phyloP scores from a whole-genome alignment of 2,329 filamentous ascomycete genomes.

The Rachicladosporium sp. region DNA sequence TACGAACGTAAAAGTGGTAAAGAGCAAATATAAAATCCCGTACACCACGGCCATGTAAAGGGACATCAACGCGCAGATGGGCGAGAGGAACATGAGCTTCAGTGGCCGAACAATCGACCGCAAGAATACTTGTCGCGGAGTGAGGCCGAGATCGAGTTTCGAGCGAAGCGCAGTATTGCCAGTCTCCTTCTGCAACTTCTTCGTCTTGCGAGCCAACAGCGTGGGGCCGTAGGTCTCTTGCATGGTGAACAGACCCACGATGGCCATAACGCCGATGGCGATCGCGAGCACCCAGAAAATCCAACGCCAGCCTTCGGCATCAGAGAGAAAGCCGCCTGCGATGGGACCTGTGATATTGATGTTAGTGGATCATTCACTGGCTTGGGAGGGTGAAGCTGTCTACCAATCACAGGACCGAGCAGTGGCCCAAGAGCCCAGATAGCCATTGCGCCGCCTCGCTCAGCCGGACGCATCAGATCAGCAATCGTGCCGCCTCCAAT shows the following conservation, averaged over 20 bases:
- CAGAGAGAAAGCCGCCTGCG: slow-evolving; percentile 17
- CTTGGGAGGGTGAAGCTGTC: not conserved
- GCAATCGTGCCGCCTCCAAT: slow-evolving; percentile 30
- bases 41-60: slow-evolving; percentile 22
- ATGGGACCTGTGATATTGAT: slow-evolving; percentile 9
- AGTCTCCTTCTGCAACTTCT: slow-evolving; percentile 34
- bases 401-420: slow-evolving; percentile 12
- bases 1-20: slow-evolving; percentile 40
- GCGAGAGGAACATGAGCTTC: slow-evolving; percentile 23
- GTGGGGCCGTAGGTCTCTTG: slow-evolving; percentile 39
- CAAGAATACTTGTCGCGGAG: slow-evolving; percentile 29
- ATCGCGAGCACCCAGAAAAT: slow-evolving; percentile 21
- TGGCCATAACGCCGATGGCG: slow-evolving; percentile 32
- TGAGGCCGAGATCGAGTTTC: slow-evolving; percentile 27
- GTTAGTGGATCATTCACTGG: too few relatives aligned
- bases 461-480: slow-evolving; percentile 14
- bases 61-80: slow-evolving; percentile 40
- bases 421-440: slow-evolving; percentile 17
- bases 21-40: slow-evolving; percentile 37
- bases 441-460: slow-evolving; percentile 16
- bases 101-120: slow-evolving; percentile 28
- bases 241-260: slow-evolving; percentile 33
- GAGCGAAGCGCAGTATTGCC: slow-evolving; percentile 17
- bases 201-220: slow-evolving; percentile 35
- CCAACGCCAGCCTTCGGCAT: slow-evolving; percentile 19